Conservation (phyloP, 2,329 filamentous ascomycete species). For the Apiospora pterosperma region DNA sequence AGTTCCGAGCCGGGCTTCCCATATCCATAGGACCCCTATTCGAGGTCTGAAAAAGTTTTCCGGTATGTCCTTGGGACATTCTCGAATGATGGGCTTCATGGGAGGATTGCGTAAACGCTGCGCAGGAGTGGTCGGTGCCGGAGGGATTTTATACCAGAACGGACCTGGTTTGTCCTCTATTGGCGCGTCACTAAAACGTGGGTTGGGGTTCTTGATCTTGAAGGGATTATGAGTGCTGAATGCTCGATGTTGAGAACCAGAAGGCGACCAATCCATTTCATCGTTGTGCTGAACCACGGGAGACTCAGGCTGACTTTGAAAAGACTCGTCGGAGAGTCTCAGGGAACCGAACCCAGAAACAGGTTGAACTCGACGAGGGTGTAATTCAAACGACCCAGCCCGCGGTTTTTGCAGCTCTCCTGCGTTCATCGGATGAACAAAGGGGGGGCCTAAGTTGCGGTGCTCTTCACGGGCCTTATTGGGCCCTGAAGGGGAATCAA, state of each 20-base stretch:
- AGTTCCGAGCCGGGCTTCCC: constrained; percentile 7
- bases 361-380: not conserved
- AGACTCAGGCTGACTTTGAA: constrained; percentile 11
- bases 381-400: constrained; percentile 2
- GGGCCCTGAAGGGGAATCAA: not conserved
- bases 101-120: constrained; percentile 60
- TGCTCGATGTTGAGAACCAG: constrained; percentile 51
- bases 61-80: constrained; percentile 40
- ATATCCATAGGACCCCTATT: constrained; percentile 20
- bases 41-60: constrained; percentile 45
- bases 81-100: constrained; percentile 49
- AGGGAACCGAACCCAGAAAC: constrained; percentile 16
- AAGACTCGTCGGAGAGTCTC: constrained; percentile 14
- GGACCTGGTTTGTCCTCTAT: constrained; percentile 44
- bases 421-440: not conserved
- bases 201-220: constrained; percentile 36
- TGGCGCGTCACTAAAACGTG: constrained; percentile 43
- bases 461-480: not conserved
- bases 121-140: constrained; percentile 65
- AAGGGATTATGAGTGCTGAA: constrained; percentile 45
- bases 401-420: not conserved
- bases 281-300: constrained; percentile 39
- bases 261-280: constrained; percentile 74
- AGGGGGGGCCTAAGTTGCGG: not conserved
- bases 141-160: constrained; percentile 69